phyloP scores from a whole-genome alignment of 768 basidiomycete species.

The Crepidotus variabilis region DNA sequence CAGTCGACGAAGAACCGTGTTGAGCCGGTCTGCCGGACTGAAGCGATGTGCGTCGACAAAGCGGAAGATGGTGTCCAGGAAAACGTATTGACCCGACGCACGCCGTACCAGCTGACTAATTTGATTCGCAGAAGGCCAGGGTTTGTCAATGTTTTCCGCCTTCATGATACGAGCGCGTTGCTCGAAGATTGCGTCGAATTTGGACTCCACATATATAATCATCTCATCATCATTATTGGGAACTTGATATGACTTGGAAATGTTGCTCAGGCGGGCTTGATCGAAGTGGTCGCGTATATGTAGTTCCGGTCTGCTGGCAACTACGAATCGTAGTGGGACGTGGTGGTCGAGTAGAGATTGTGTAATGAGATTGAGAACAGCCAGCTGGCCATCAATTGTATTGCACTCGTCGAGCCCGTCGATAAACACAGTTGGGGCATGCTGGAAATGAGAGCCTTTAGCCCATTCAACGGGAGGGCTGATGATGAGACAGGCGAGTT shows the following conservation, averaged over 20 bases:
- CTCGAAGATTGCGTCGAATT: neutral
- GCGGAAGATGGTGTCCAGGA: neutral
- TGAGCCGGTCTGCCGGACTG: neutral
- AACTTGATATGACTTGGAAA: neutral
- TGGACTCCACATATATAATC: neutral
- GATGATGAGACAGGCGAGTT: neutral
- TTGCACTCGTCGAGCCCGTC: too few species aligned
- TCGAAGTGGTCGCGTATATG: constrained; percentile 1
- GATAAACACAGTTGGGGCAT: too few species aligned
- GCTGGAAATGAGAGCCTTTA: neutral
- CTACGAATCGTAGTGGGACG: neutral
- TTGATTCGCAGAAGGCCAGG: neutral
- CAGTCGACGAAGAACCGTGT: neutral
- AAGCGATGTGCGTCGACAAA: neutral
- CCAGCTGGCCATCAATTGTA: neutral
- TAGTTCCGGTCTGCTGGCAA: neutral
- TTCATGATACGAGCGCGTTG: neutral
- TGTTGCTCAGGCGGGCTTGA: neutral
- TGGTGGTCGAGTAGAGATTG: neutral
- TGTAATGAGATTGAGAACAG: neutral
- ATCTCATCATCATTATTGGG: neutral
- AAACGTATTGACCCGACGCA: neutral
- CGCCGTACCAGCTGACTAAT: neutral
- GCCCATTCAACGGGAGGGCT: neutral
- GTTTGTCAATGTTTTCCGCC: neutral